Conservation (phyloP, 371 early-diverging fungal species). For the Lichtheimia ramosa region DNA sequence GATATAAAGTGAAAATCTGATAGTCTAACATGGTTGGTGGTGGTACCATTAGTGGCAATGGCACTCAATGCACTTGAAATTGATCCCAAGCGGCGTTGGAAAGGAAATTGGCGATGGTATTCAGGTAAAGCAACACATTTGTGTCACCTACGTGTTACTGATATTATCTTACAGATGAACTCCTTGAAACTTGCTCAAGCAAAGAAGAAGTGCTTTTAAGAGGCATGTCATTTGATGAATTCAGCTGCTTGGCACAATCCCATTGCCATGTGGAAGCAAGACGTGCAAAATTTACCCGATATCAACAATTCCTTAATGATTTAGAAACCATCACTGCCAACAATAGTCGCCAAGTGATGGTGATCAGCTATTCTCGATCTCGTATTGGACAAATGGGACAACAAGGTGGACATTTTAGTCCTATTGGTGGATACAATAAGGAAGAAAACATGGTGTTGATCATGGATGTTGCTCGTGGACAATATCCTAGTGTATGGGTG, state of each 20-base stretch:
- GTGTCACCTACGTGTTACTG: not conserved
- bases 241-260: slow-evolving; percentile 79
- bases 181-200: slow-evolving; percentile 80
- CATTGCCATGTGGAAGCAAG: slow-evolving; percentile 75
- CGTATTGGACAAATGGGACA: slow-evolving; percentile 75
- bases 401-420: slow-evolving; percentile 53
- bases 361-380: slow-evolving; percentile 78
- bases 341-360: slow-evolving; percentile 64
- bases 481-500: slow-evolving; percentile 86
- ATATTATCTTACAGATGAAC: slow-evolving; percentile 52
- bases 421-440: slow-evolving; percentile 69
- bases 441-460: slow-evolving; percentile 69
- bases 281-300: slow-evolving; percentile 58
- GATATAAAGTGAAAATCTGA: slow-evolving; percentile 36
- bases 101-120: slow-evolving; percentile 91
- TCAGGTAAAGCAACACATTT: slow-evolving; percentile 25
- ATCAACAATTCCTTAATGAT: slow-evolving; percentile 74
- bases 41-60: slow-evolving; percentile 68
- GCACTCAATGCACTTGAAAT: slow-evolving; percentile 90
- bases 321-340: slow-evolving; percentile 64
- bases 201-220: slow-evolving; percentile 66
- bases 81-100: slow-evolving; percentile 88
- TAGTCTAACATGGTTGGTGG: not conserved
- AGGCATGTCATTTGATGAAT: slow-evolving; percentile 88
- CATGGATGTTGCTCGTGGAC: slow-evolving; percentile 70